Percentiles rank a stretch among this genome's conserved stretches.
These are phyloP conservation scores for Colletotrichum ledebouriae DNA, from an alignment of 2,329 filamentous ascomycete species.

Conservation along the genomic window DNA sequence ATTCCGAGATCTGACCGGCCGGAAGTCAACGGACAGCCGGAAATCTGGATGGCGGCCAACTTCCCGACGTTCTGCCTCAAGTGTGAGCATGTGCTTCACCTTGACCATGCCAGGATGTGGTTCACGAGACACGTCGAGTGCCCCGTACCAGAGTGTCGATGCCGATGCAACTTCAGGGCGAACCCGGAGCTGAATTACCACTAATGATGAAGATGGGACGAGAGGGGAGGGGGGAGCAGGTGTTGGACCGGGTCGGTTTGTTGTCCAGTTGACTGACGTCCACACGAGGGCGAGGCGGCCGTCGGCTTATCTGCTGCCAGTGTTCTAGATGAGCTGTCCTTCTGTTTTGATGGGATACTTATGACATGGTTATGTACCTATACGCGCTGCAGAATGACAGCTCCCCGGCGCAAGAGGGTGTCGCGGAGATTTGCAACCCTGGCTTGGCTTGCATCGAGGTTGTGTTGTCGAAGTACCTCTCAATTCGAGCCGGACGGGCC, in stretches of 20 bases:
- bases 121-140: slow-evolving; percentile 75
- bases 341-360: slow-evolving; percentile 26
- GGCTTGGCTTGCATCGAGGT: background rate
- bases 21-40: slow-evolving; percentile 63
- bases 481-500: background rate
- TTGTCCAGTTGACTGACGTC: slow-evolving; percentile 5
- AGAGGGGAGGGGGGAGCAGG: background rate
- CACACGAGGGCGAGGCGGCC: slow-evolving; percentile 7
- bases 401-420: slow-evolving; percentile 31
- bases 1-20: slow-evolving; percentile 72
- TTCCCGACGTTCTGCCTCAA: slow-evolving; percentile 79
- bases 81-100: slow-evolving; percentile 76
- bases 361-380: slow-evolving; percentile 33
- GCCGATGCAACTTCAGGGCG: slow-evolving; percentile 72
- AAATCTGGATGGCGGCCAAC: slow-evolving; percentile 63
- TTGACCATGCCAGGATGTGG: slow-evolving; percentile 77
- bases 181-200: slow-evolving; percentile 65
- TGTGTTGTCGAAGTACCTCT: slow-evolving; percentile 15
- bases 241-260: background rate
- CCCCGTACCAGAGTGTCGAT: slow-evolving; percentile 77
- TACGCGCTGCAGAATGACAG: slow-evolving; percentile 22
- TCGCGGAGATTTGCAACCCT: slow-evolving; percentile 40
- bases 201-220: slow-evolving; percentile 6
- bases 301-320: slow-evolving; percentile 24
- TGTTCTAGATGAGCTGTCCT: slow-evolving; percentile 13